Percentiles rank a stretch among this genome's conserved stretches.
Conservation (phyloP, 345 rosid genomes). For the Euclidium syriacum region DNA sequence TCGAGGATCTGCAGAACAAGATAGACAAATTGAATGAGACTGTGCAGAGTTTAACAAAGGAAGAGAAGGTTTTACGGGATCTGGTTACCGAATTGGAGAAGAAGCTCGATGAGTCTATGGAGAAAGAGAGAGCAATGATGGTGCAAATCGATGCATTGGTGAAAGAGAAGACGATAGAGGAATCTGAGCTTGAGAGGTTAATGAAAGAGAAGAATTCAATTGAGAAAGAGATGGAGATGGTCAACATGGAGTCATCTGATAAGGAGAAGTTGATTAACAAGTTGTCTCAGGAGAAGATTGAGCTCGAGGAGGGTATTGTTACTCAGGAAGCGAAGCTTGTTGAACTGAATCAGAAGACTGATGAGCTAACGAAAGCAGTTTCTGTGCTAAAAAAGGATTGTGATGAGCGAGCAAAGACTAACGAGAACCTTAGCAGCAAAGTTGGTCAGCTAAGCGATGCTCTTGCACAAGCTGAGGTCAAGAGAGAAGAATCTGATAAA, state of each 20-base stretch:
- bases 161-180: conserved; percentile 36
- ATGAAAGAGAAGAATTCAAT: conserved; percentile 25
- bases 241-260: conserved; percentile 22
- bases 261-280: conserved; percentile 33
- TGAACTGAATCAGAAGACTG: conserved; percentile 36
- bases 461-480: conserved; percentile 24
- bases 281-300: conserved; percentile 38
- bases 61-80: conserved; percentile 36
- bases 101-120: conserved; percentile 30
- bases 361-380: conserved; percentile 28
- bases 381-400: conserved; percentile 29
- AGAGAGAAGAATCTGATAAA: conserved; percentile 40
- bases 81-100: conserved; percentile 45
- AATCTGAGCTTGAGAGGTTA: conserved; percentile 30
- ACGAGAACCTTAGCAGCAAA: conserved; percentile 29
- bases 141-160: conserved; percentile 36
- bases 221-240: conserved; percentile 20
- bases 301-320: conserved; percentile 37
- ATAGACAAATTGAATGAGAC: conserved; percentile 23
- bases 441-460: conserved; percentile 27
- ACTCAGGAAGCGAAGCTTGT: conserved; percentile 38
- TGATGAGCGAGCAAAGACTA: conserved; percentile 31
- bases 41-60: conserved; percentile 27
- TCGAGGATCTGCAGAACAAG: conserved; percentile 39
- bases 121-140: conserved; percentile 35